A percentile compares a stretch with the other conserved stretches of the same genome.
Conservation (phyloP, 2,329 filamentous ascomycete species). For the Cadophora sp. region DNA sequence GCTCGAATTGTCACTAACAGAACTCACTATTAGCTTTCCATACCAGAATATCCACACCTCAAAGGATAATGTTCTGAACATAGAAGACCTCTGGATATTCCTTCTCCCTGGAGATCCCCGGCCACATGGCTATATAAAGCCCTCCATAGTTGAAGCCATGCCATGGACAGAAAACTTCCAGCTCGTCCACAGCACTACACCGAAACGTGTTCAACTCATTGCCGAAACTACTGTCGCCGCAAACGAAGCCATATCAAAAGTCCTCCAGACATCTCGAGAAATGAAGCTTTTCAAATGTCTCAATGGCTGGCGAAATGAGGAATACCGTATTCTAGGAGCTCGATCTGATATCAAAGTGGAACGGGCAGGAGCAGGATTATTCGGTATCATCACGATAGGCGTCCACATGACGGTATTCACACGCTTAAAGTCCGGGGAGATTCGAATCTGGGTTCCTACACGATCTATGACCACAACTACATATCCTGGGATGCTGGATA, state of each 20-base stretch:
- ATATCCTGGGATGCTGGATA: constrained; percentile 87
- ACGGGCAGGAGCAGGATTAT: constrained; percentile 71
- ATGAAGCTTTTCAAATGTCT: constrained; percentile 13
- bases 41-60: not conserved
- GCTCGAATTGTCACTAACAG: not conserved
- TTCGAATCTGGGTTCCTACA: constrained; percentile 83
- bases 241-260: constrained; percentile 9
- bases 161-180: constrained; percentile 23
- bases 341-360: constrained; percentile 66
- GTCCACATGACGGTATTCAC: constrained; percentile 81
- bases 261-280: constrained; percentile 15
- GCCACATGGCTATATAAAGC: constrained; percentile 21
- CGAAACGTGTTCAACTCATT: constrained; percentile 17
- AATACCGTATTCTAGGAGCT: constrained; percentile 24
- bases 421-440: constrained; percentile 50
- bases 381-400: constrained; percentile 78
- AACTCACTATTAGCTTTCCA: constrained; percentile 15
- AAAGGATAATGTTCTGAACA: not conserved
- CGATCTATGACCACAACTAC: constrained; percentile 79
- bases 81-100: constrained; percentile 21
- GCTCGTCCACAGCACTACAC: constrained; percentile 4
- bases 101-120: constrained; percentile 21
- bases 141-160: constrained; percentile 23
- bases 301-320: constrained; percentile 20
- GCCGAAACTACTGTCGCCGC: not conserved